Conservation (phyloP, 768 basidiomycete species). For the Podaxis carcinomalis region DNA sequence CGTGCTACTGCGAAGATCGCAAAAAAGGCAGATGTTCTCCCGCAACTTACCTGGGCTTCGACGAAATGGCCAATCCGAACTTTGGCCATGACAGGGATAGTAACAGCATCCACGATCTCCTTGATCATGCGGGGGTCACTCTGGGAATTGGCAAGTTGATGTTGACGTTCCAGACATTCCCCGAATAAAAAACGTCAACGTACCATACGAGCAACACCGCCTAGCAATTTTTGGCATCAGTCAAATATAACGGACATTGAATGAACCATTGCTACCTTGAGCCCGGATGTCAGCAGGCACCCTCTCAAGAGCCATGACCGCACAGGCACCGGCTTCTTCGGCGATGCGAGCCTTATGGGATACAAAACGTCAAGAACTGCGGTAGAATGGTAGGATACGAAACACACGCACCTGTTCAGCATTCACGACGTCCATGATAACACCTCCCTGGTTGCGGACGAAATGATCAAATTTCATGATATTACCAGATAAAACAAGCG, state of each 20-base stretch:
- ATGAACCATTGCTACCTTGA: conserved; percentile 38
- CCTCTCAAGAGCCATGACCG: conserved; percentile 95
- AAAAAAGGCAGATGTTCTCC: not conserved
- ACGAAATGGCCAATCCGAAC: conserved; percentile 97
- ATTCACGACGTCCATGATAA: conserved; percentile 95
- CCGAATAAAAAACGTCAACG: conserved; percentile 18
- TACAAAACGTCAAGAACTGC: conserved; percentile 13
- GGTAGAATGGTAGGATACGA: conserved; percentile 3
- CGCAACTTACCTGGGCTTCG: conserved; percentile 76
- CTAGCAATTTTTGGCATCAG: conserved; percentile 19
- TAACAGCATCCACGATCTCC: conserved; percentile 89
- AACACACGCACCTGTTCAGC: conserved; percentile 44
- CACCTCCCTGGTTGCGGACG: conserved; percentile 54
- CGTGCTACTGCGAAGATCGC: not conserved
- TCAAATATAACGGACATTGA: not conserved
- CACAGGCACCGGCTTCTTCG: conserved; percentile 95
- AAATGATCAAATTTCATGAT: conserved; percentile 11
- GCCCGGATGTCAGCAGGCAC: conserved; percentile 94
- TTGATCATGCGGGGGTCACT: conserved; percentile 98
- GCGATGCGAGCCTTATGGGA: conserved; percentile 81
- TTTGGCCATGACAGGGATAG: conserved; percentile 96
- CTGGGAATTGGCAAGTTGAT: conserved; percentile 29
- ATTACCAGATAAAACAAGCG: conserved; percentile 7
- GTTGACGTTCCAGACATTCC: conserved; percentile 14
- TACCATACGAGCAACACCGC: conserved; percentile 97